phyloP scores from a whole-genome alignment of 805 yeast genomes.

The Cyberlindnera nakhonratchasimensis region DNA sequence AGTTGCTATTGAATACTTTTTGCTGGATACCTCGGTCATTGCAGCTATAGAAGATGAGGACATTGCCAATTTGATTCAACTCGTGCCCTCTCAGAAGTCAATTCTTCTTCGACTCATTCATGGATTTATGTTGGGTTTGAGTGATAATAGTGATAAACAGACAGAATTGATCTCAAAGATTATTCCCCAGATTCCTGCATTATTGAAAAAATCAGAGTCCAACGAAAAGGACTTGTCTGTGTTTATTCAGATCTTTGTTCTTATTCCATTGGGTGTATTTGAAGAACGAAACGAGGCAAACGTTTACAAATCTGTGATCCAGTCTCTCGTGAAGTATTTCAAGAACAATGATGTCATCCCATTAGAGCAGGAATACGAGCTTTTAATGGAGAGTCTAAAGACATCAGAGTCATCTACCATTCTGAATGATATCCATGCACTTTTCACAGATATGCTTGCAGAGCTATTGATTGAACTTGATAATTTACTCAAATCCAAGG shows the following conservation, averaged over 20 bases:
- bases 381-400: constrained; percentile 9
- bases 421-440: constrained; percentile 10
- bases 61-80: constrained; percentile 31
- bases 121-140: constrained; percentile 32
- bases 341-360: constrained; percentile 19
- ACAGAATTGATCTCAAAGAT: constrained; percentile 12
- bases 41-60: constrained; percentile 28
- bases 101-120: constrained; percentile 37
- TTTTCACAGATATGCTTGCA: constrained; percentile 12
- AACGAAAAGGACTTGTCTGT: constrained; percentile 14
- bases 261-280: constrained; percentile 21
- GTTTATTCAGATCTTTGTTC: constrained; percentile 17
- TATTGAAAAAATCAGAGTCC: constrained; percentile 18
- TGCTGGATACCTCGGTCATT: constrained; percentile 43
- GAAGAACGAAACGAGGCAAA: constrained; percentile 21
- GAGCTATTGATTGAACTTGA: constrained; percentile 18
- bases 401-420: constrained; percentile 4
- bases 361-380: constrained; percentile 14
- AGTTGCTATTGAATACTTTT: constrained; percentile 40
- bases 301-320: constrained; percentile 10
- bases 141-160: constrained; percentile 4
- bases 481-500: constrained; percentile 12
- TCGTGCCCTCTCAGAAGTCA: constrained; percentile 27
- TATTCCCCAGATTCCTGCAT: constrained; percentile 4
- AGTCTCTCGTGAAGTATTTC: constrained; percentile 17